phyloP scores from a whole-genome alignment of 2,329 filamentous ascomycete genomes.

The Aureobasidium subglaciale region DNA sequence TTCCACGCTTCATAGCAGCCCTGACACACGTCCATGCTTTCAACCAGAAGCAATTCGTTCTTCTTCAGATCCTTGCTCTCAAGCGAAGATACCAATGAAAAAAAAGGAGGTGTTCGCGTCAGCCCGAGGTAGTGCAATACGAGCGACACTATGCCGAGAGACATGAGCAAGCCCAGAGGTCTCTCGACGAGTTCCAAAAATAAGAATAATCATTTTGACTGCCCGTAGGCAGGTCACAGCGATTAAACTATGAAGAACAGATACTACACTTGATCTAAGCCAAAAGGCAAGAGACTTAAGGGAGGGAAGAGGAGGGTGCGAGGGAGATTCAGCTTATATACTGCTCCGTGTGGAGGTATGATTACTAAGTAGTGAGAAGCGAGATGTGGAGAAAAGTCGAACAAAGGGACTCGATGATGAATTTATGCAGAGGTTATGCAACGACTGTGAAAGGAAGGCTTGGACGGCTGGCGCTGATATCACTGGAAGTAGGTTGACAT shows the following conservation, averaged over 20 bases:
- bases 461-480: no score
- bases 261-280: constrained; percentile 10
- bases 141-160: constrained; percentile 2
- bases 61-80: neutral
- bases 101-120: neutral
- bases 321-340: neutral
- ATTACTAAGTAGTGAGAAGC: no score
- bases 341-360: no score
- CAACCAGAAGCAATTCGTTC: no score
- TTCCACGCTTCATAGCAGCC: no score
- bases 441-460: no score
- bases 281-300: constrained; percentile 2
- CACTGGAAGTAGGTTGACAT: no score
- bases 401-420: no score
- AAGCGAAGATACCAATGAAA: neutral
- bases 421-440: no score
- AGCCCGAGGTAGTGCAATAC: constrained; percentile 6
- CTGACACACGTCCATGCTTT: no score
- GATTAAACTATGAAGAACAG: constrained; percentile 6
- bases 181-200: neutral
- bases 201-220: neutral
- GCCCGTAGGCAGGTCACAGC: neutral
- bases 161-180: constrained; percentile 5
- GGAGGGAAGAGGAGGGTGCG: neutral
- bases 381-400: no score